These are phyloP conservation scores for Boletus reticuloceps DNA, from an alignment of 768 basidiomycete species.

Conservation along the genomic window DNA sequence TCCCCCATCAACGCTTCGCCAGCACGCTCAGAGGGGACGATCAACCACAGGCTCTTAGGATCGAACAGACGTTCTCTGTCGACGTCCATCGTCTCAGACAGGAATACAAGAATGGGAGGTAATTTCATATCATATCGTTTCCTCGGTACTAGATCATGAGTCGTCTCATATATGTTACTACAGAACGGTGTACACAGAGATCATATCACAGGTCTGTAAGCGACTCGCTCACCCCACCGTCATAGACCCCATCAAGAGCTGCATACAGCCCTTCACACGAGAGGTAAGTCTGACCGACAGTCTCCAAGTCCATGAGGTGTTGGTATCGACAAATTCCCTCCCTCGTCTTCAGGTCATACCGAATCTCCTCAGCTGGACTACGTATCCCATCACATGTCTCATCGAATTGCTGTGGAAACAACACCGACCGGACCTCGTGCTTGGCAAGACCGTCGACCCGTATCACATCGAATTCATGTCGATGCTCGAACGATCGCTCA, in stretches of 20 bases:
- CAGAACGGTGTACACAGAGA: neutral
- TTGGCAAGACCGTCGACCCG: neutral
- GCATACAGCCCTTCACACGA: neutral
- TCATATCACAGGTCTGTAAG: neutral
- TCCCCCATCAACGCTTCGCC: neutral
- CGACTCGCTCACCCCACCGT: neutral
- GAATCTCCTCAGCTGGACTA: neutral
- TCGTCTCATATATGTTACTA: neutral
- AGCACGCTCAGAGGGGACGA: neutral
- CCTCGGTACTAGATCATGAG: too few relatives aligned
- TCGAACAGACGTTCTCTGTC: neutral
- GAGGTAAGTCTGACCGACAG: too few relatives aligned
- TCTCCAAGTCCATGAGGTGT: too few relatives aligned
- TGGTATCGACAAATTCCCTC: too few relatives aligned
- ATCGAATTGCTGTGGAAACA: neutral
- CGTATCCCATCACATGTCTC: neutral
- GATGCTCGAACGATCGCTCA: neutral
- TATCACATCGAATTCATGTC: neutral
- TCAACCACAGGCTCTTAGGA: neutral
- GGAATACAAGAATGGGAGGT: too few relatives aligned
- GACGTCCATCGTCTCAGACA: too few relatives aligned
- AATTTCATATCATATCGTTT: too few relatives aligned
- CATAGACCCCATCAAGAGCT: neutral
- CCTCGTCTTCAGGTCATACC: too few relatives aligned
- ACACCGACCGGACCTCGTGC: fast-evolving